Conservation (phyloP, 106 monocot genomes). For the Acorus gramineus region DNA sequence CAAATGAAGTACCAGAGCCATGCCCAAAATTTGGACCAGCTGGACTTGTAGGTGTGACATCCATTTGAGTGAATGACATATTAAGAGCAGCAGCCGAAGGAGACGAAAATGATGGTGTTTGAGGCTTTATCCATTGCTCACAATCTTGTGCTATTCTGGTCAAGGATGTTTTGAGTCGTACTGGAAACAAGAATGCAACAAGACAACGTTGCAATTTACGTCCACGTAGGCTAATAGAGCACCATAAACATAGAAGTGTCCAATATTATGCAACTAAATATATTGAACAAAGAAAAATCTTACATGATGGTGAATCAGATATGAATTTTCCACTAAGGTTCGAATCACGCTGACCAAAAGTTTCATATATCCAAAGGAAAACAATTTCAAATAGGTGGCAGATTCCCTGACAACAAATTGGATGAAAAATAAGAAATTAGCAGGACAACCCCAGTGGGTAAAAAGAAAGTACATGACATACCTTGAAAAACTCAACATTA, state of each 20-base stretch:
- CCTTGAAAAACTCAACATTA: slow-evolving; percentile 92
- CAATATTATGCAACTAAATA: too few species aligned
- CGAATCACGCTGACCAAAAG: slow-evolving; percentile 62
- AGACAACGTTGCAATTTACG: not conserved
- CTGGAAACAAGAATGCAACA: slow-evolving; percentile 31
- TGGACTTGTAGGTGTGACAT: slow-evolving; percentile 75
- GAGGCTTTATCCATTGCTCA: slow-evolving; percentile 76
- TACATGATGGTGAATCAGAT: slow-evolving; percentile 37
- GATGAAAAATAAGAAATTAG: slow-evolving; percentile 19
- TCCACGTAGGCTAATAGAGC: too few species aligned
- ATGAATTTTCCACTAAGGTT: slow-evolving; percentile 41
- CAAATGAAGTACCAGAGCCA: slow-evolving; percentile 46
- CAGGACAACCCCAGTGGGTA: not conserved
- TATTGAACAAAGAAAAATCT: slow-evolving; percentile 6
- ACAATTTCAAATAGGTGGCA: slow-evolving; percentile 88
- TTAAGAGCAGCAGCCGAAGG: slow-evolving; percentile 38
- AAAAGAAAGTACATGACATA: slow-evolving; percentile 3
- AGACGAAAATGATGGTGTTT: slow-evolving; percentile 29
- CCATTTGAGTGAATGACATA: slow-evolving; percentile 46
- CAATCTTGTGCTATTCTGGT: slow-evolving; percentile 86
- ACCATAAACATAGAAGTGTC: too few species aligned
- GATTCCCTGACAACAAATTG: slow-evolving; percentile 53
- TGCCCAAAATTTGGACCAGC: slow-evolving; percentile 46
- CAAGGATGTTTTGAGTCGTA: slow-evolving; percentile 55
- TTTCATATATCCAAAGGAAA: slow-evolving; percentile 77